phyloP scores from a whole-genome alignment of 2,329 filamentous ascomycete species.

The Pezicula neosporulosa region DNA sequence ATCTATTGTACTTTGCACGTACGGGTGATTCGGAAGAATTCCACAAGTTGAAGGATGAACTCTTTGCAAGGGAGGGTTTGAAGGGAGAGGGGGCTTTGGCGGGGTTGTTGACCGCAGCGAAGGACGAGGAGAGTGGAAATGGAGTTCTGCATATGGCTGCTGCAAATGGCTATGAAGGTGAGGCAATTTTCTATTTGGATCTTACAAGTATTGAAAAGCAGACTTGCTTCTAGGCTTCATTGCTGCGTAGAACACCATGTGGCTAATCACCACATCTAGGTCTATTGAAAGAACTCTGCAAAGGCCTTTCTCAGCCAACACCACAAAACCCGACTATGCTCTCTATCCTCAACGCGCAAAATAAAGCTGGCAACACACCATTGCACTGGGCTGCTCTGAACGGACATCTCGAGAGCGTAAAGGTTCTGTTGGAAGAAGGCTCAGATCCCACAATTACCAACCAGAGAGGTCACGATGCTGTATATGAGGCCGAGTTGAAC shows the following conservation, averaged over 20 bases:
- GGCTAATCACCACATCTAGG: conserved; percentile 17
- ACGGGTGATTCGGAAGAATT: conserved; percentile 73
- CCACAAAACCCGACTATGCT: conserved; percentile 25
- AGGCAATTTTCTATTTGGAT: conserved; percentile 12
- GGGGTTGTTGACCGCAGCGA: conserved; percentile 66
- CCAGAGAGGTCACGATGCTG: conserved; percentile 75
- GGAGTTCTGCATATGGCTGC: conserved; percentile 85
- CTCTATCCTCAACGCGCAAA: conserved; percentile 64
- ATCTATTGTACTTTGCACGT: conserved; percentile 84
- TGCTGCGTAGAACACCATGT: background rate
- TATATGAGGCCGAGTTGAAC: conserved; percentile 70
- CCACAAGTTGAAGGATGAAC: conserved; percentile 49
- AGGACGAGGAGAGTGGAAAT: conserved; percentile 74
- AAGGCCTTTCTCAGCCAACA: conserved; percentile 30
- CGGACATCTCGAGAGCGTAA: conserved; percentile 78
- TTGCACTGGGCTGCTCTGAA: conserved; percentile 94
- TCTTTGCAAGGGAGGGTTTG: conserved; percentile 60
- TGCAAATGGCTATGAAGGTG: conserved; percentile 84
- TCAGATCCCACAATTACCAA: conserved; percentile 79
- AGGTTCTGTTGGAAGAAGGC: conserved; percentile 70
- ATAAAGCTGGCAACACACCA: conserved; percentile 83
- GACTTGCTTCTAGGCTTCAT: background rate
- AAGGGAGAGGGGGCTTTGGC: conserved; percentile 35
- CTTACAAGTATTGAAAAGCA: background rate
- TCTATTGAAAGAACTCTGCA: conserved; percentile 44